Conservation (phyloP, 2,329 filamentous ascomycete species). For the Exophiala sp. region DNA sequence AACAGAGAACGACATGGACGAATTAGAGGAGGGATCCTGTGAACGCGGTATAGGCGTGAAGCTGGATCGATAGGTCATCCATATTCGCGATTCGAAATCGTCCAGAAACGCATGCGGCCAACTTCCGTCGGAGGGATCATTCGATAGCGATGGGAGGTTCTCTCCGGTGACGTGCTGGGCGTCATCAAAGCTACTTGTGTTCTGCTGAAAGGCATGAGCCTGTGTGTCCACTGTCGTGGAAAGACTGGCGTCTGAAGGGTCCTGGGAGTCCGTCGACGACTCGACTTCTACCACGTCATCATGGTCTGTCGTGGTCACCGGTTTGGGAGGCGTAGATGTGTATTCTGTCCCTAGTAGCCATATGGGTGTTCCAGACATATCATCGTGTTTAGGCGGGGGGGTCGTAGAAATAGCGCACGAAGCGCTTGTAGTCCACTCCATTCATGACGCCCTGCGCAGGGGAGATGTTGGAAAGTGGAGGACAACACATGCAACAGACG, state of each 20-base stretch:
- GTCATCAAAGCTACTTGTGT: conserved; percentile 25
- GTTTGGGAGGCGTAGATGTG: conserved; percentile 31
- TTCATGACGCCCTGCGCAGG: conserved; percentile 45
- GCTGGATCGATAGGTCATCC: conserved; percentile 92
- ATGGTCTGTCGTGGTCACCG: conserved; percentile 28
- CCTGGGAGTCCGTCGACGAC: conserved; percentile 28
- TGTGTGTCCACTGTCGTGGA: conserved; percentile 19
- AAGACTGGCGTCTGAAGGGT: conserved; percentile 24
- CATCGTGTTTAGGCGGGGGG: conserved; percentile 78
- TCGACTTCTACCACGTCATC: conserved; percentile 30
- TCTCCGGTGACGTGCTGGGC: conserved; percentile 24
- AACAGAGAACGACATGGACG: conserved; percentile 74
- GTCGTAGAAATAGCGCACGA: conserved; percentile 90
- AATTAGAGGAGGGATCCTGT: conserved; percentile 62
- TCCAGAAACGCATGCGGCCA: conserved; percentile 85
- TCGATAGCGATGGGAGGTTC: conserved; percentile 25
- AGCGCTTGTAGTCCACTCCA: conserved; percentile 69
- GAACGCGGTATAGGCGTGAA: conserved; percentile 79
- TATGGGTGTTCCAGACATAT: conserved; percentile 59
- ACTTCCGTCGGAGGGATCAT: conserved; percentile 39
- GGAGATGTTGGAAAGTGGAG: conserved; percentile 18
- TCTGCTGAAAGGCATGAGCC: conserved; percentile 11
- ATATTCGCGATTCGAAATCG: conserved; percentile 87
- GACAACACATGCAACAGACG: conserved; percentile 24
- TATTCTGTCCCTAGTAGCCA: conserved; percentile 74